phyloP scores from a whole-genome alignment of 257 asterid species.

The Gentiana straminea region DNA sequence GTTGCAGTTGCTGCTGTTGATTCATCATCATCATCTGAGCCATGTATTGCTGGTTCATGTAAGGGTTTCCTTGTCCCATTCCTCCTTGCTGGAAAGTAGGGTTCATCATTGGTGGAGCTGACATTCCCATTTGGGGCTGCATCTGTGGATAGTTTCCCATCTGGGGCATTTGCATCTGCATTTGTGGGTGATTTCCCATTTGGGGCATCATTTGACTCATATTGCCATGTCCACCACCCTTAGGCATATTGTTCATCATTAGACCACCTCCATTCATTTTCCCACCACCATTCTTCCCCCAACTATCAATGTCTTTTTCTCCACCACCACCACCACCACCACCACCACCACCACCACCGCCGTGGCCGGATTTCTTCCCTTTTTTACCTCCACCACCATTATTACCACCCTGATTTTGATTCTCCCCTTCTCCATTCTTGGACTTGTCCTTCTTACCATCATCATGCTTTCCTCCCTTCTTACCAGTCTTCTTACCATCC shows the following conservation, averaged over 20 bases:
- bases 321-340: conserved; percentile 13
- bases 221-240: no score
- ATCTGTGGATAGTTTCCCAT: conserved; percentile 32
- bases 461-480: conserved; percentile 29
- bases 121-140: conserved; percentile 29
- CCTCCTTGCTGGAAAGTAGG: no score
- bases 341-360: no score
- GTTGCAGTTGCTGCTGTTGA: conserved; percentile 20
- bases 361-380: conserved; percentile 20
- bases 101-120: no score
- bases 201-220: conserved; percentile 14
- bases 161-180: conserved; percentile 17
- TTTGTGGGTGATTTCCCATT: conserved; percentile 25
- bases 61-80: conserved; percentile 4
- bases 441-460: conserved; percentile 18
- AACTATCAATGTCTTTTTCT: conserved; percentile 23
- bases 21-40: conserved; percentile 41
- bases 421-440: conserved; percentile 26
- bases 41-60: conserved; percentile 13
- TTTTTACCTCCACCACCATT: conserved; percentile 21
- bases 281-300: neutral
- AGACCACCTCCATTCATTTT: conserved; percentile 25
- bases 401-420: conserved; percentile 20
- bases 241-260: conserved; percentile 23
- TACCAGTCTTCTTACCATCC: conserved; percentile 11